Base-by-base conservation (phyloP, 2,329 filamentous ascomycete genomes). In the Aspergillus intermedius region DNA sequence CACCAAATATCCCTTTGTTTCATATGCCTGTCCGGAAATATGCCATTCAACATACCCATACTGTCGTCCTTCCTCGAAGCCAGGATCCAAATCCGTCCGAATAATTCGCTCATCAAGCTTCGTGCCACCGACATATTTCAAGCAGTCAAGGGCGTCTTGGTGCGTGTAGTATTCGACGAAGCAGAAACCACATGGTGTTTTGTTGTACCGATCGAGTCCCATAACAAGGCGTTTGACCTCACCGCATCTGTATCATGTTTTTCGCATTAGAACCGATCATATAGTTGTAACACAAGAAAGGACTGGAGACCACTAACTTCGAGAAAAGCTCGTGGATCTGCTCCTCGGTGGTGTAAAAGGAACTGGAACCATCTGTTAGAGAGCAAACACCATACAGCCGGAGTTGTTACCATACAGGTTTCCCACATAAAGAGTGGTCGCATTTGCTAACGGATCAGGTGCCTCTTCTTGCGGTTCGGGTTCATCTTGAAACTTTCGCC, bases 121-220 rank as follows among this genome's bases (percentile, higher is more conserved):
- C 32, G 93, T 98, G 49, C 93, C 93, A 48, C 93, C 93, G 62
- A 98, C 86, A 68, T 97, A 98, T 74, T 97, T 98, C 84, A 98
- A 85, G 72, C 91, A 97, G 69, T 98, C 93, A 44, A 98, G 79
- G 7, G 93, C 93, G 69, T 98, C 93, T 66, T 95, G 86, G 69
- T 97, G 93, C 25, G 86, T 96, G 76, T 96, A 97, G 75, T 98
- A 98, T 73, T 98, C 93, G 63, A 98, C 93, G 66, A 98, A 98
- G 77, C 93, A 98, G 78, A 98, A 98, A 37, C 93, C 93, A 71
- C 93, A 98, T 1, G 93, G 93, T 0, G 93, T 98, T 76, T 98
- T 98, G 71, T 87, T 87, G 77, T 93, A 95, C 49, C 93, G 86
- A 68, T 98, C 93, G 46, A 98, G 82, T 44, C 93, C 93, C 93